Conservation (phyloP, 73 alveolate species). For the Blepharisma stoltei region DNA sequence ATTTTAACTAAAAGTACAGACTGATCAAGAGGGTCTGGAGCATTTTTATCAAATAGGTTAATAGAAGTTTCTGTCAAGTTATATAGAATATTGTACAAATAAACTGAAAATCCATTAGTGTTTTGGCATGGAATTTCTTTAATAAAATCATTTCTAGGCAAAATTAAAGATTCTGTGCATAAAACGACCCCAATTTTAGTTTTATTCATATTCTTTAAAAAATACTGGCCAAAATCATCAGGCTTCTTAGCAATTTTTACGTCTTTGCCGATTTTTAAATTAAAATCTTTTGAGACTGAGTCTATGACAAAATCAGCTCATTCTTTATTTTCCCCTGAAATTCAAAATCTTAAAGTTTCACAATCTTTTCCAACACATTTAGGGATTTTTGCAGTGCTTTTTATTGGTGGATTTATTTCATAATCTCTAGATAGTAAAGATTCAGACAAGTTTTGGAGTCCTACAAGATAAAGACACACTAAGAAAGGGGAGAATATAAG, state of each 20-base stretch:
- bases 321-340: conserved; percentile 41
- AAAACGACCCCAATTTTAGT: conserved; percentile 1
- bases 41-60: background rate
- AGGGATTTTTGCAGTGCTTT: conserved; percentile 2
- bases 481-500: background rate
- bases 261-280: conserved; percentile 40
- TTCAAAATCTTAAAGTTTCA: conserved; percentile 62
- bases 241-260: conserved; percentile 43
- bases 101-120: background rate
- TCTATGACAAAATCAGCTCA: conserved; percentile 55
- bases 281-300: conserved; percentile 39
- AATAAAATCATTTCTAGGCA: background rate
- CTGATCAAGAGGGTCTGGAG: conserved; percentile 24
- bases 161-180: background rate
- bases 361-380: conserved; percentile 41
- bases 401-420: background rate
- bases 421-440: background rate
- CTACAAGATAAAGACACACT: background rate
- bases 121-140: background rate
- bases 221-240: background rate
- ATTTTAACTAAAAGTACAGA: conserved; percentile 13
- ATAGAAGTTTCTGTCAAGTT: background rate
- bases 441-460: background rate
- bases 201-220: background rate
- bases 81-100: background rate